Conservation (phyloP, 805 yeast genomes). For the Hanseniaspora lachancei region DNA sequence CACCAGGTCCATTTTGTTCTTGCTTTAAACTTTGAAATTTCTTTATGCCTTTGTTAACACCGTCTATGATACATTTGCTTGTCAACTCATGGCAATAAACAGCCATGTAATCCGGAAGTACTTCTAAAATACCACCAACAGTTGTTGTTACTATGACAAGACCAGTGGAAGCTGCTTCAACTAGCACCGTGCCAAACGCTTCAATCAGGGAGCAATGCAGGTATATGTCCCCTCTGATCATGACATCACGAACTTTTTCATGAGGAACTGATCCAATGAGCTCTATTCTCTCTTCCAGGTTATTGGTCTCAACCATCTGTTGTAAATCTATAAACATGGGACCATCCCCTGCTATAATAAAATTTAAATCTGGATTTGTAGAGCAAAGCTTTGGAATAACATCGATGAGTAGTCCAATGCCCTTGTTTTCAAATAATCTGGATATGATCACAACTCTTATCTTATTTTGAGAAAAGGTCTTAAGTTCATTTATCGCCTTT, state of each 20-base stretch:
- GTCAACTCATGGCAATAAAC: slow-evolving; percentile 72
- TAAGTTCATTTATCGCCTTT: neutral
- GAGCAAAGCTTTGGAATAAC: slow-evolving; percentile 73
- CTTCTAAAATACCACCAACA: slow-evolving; percentile 98
- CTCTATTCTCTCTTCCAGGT: slow-evolving; percentile 76
- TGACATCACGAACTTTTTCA: slow-evolving; percentile 82
- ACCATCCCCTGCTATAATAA: slow-evolving; percentile 91
- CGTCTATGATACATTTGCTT: slow-evolving; percentile 64
- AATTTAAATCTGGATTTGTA: slow-evolving; percentile 48
- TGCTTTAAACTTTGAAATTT: slow-evolving; percentile 27
- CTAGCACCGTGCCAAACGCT: slow-evolving; percentile 93
- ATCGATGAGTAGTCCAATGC: slow-evolving; percentile 77
- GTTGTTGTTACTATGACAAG: slow-evolving; percentile 82
- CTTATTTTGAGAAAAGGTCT: slow-evolving; percentile 6
- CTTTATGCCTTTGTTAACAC: slow-evolving; percentile 58
- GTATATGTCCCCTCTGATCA: slow-evolving; percentile 88
- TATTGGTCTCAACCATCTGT: slow-evolving; percentile 81
- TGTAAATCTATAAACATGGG: slow-evolving; percentile 88
- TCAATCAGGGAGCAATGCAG: slow-evolving; percentile 89
- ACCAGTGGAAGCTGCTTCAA: slow-evolving; percentile 96
- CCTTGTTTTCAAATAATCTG: slow-evolving; percentile 87
- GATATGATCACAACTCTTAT: slow-evolving; percentile 86
- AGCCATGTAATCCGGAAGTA: slow-evolving; percentile 84
- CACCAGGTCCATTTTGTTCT: neutral
- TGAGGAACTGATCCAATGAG: slow-evolving; percentile 80